Conservation (phyloP, 768 basidiomycete genomes). For the Butyriboletus loyo region DNA sequence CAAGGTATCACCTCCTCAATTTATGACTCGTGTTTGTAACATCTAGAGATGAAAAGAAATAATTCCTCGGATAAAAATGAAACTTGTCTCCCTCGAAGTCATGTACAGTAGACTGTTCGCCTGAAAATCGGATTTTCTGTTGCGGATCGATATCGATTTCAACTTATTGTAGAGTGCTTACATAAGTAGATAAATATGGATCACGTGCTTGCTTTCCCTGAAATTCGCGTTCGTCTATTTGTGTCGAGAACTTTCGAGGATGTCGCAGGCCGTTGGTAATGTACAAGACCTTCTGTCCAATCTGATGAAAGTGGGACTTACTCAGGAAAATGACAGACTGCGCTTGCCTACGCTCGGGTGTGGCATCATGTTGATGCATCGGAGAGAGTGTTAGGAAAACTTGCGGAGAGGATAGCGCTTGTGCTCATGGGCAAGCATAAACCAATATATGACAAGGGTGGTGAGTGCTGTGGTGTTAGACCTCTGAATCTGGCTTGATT, state of each 20-base stretch:
- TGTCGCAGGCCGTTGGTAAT: constrained; percentile 84
- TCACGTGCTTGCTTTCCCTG: background rate
- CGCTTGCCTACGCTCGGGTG: constrained; percentile 88
- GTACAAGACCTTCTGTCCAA: constrained; percentile 38
- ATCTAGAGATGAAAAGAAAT: too few relatives aligned
- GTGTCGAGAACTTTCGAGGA: constrained; percentile 26
- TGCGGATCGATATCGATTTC: too few relatives aligned
- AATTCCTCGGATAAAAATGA: too few relatives aligned
- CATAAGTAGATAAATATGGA: background rate
- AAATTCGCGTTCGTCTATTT: background rate
- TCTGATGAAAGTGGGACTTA: background rate
- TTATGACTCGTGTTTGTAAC: too few relatives aligned
- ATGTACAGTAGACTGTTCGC: too few relatives aligned
- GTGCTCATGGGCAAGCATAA: constrained; percentile 99
- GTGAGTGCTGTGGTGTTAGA: constrained; percentile 41
- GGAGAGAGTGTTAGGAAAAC: constrained; percentile 88
- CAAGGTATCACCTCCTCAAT: too few relatives aligned
- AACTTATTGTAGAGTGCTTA: background rate
- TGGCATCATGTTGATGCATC: constrained; percentile 96
- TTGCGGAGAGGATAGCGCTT: constrained; percentile 90
- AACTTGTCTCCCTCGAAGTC: too few relatives aligned
- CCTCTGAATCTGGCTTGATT: background rate
- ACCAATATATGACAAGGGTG: constrained; percentile 89
- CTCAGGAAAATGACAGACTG: constrained; percentile 58
- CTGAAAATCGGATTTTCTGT: too few relatives aligned